Evolutionary conservation across 805 yeast genomes (phyloP), one percentile per base, ranked within the genome.

Genomic region (Cyberlindnera americana): DNA sequence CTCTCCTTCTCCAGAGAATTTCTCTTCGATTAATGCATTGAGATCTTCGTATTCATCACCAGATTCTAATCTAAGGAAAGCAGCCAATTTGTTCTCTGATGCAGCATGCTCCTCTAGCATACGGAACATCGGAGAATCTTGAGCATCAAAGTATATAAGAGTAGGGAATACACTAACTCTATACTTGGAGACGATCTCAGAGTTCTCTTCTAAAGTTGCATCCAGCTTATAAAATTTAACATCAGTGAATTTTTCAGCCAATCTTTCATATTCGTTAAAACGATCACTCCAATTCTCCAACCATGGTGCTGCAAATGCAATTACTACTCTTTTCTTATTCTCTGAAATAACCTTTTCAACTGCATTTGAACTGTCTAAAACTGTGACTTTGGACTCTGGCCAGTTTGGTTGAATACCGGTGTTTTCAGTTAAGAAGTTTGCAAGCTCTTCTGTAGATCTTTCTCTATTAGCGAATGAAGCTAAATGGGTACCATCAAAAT

Each of bases 221-320:
- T 70, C 73, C 10, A 68, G 47, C n/a, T 51, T 42, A 27, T 56
- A 50, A 41, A 70, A 64, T 13, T 44, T 26, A 8, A 59, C 48
- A 1, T 52, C 46, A 6, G 44, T 47, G n/a, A 46, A 43, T 19
- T 41, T 43, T 23, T 29, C 35, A 0, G 69, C 64, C 13, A 62
- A 36, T 27, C 48, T 44, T 25, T 64, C 65, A 43, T 57, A 62
- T 35, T 57, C 57, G 8, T 66, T 60, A 22, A 61, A 53, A 23
- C 53, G 47, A 30, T 59, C 52, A 13, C 55, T 61, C 61, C 69
- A 63, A 7, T 46, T 51, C 5, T 59, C 57, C 26, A 55, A 33
- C 66, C 67, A 66, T 3, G 72, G 67, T 3, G 66, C 60, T 17
- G 54, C 52, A 44, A 70, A 67, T 2, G 58, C 62, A 12, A 68